Base-by-base conservation (phyloP, 176 grass and related monocot species). In the Metroxylon sagu region DNA sequence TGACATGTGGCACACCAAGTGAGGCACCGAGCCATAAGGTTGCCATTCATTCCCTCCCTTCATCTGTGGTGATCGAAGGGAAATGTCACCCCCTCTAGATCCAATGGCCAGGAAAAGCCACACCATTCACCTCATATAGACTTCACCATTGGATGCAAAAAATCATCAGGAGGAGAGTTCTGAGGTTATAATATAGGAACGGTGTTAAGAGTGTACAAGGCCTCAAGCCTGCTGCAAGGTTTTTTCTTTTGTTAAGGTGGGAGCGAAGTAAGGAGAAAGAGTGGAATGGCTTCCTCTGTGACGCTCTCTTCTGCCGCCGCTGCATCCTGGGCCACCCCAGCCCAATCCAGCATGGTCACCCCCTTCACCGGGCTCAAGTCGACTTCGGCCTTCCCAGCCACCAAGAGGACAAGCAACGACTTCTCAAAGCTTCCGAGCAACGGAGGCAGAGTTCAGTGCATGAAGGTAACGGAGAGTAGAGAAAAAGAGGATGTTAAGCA, bases 361-460 rank as follows among this genome's bases (percentile, higher is more conserved):
- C 72, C 85, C 0, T 89, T 80, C 70, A 68, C 78, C 64, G 81
- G 84, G 0, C 73, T 86, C 60, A 87, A 79, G 60, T 82, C 79
- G 49, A 48, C 69, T n/a, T 50, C 76, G 16, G 57, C 62, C 3
- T 43, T 86, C 61, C 83, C 76, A 17, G 5, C 51, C 1, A 70
- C 54, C 59, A 68, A 72, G 71, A 73, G 59, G 63, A 53, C 63
- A 39, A 71, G 16, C 60, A 16, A 25, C 18, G 66, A 72, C 62
- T 26, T 82, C 14, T 64, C 71, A 53, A 73, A 5, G 23, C 65
- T 80, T 52, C 69, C 63, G 54, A 83, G 73, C 89, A 95, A 83
- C 57, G 72, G 79, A 4, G 80, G 82, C 25, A 74, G 71, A 73
- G 80, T 95, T 49, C 49, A 25, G 60, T 95, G 89, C 85, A 95